Conservation (phyloP, 2,329 filamentous ascomycete genomes). For the Trichoderma oligosporum region DNA sequence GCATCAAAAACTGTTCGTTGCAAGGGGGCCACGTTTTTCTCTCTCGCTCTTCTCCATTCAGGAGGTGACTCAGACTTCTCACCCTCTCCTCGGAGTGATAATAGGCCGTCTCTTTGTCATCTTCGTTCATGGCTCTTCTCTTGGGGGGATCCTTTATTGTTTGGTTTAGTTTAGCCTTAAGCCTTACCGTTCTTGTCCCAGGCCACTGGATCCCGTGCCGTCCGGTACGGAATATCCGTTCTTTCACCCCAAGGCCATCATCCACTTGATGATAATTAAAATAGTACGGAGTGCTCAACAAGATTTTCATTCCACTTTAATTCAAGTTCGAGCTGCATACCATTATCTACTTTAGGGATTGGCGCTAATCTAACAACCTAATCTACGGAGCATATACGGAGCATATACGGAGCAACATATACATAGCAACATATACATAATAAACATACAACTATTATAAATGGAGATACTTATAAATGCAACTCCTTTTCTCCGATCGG, state of each 20-base stretch:
- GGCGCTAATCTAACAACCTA: too few species aligned
- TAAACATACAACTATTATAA: not conserved
- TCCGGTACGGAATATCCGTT: not conserved
- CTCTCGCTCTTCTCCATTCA: not conserved
- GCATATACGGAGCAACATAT: not conserved
- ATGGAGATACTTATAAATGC: not conserved
- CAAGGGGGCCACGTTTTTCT: not conserved
- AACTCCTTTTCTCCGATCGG: not conserved
- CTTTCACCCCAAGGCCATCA: too few species aligned
- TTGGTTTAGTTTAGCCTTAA: not conserved
- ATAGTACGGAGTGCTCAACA: too few species aligned
- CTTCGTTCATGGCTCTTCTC: too few species aligned
- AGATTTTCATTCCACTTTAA: too few species aligned
- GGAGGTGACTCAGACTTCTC: slow-evolving; percentile 13
- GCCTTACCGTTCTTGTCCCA: too few species aligned
- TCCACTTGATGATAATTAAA: too few species aligned
- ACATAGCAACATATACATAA: not conserved
- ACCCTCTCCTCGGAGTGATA: slow-evolving; percentile 11
- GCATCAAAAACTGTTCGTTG: not conserved
- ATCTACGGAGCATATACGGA: too few species aligned
- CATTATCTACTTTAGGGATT: too few species aligned
- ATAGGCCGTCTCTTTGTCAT: slow-evolving; percentile 11
- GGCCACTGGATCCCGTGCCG: not conserved
- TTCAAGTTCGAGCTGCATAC: too few species aligned
- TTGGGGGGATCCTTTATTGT: not conserved